These are phyloP conservation scores for Glomus cerebriforme DNA, from an alignment of 192 early-diverging fungal genomes.

Conservation along the genomic window DNA sequence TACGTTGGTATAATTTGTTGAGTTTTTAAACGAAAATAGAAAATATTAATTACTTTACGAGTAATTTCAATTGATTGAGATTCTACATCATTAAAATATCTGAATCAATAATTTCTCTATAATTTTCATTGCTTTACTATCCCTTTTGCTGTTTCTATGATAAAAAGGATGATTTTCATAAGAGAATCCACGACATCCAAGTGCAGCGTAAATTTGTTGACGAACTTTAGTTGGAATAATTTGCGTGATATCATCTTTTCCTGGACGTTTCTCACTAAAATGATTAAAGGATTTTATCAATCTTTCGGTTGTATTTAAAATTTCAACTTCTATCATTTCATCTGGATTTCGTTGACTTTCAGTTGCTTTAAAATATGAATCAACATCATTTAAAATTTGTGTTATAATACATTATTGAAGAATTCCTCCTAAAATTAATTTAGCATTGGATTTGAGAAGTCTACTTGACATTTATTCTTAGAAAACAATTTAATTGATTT, in stretches of 20 bases:
- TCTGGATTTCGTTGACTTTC: not conserved
- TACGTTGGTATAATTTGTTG: not conserved
- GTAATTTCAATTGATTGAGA: not conserved
- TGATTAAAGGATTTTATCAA: not conserved
- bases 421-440: not conserved
- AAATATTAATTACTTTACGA: constrained; percentile 4
- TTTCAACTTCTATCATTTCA: not conserved
- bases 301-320: not conserved
- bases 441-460: not conserved
- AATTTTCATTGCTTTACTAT: not conserved
- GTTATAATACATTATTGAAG: not conserved
- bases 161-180: not conserved
- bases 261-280: not conserved
- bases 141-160: not conserved
- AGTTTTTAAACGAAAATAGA: not conserved
- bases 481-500: not conserved
- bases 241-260: not conserved
- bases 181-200: constrained; percentile 12
- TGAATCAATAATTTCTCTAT: not conserved
- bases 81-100: not conserved
- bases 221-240: not conserved
- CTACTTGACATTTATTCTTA: not conserved
- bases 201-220: constrained; percentile 6
- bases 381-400: not conserved
- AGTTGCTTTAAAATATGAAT: not conserved